Percentiles rank a stretch among this genome's conserved stretches.
These are phyloP conservation scores for Eimeria praecox DNA, from an alignment of 169 alveolate species.

Conservation along the genomic window DNA sequence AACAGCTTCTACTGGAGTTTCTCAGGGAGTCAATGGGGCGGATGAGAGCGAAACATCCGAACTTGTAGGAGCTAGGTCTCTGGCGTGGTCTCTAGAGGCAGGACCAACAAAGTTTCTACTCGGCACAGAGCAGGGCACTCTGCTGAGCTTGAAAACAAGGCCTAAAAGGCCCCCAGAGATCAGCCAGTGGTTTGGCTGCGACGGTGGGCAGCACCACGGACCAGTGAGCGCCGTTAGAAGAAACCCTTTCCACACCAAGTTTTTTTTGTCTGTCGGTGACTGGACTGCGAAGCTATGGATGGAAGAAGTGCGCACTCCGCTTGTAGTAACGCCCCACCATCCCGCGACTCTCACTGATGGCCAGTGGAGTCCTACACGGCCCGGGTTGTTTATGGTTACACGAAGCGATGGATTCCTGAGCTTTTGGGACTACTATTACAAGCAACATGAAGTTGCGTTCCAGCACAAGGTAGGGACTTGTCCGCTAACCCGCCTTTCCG, in stretches of 20 bases:
- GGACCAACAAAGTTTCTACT: constrained; percentile 94
- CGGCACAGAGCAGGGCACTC: constrained; percentile 96
- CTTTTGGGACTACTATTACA: constrained; percentile 95
- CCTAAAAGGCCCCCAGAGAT: constrained; percentile 90
- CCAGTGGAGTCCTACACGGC: constrained; percentile 96
- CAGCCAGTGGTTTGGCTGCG: constrained; percentile 76
- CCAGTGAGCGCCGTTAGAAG: constrained; percentile 92
- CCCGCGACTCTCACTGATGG: constrained; percentile 92
- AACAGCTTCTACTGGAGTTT: constrained; percentile 68
- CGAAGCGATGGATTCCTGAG: constrained; percentile 92
- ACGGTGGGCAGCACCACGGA: constrained; percentile 93
- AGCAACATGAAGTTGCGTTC: constrained; percentile 95
- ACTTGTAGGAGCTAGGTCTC: constrained; percentile 92
- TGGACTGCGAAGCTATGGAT: constrained; percentile 95
- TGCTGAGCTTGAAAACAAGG: constrained; percentile 93
- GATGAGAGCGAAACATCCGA: constrained; percentile 31
- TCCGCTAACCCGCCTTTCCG: constrained; percentile 60
- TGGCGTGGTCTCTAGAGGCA: constrained; percentile 95
- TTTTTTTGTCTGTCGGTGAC: constrained; percentile 96
- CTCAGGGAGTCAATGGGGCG: constrained; percentile 73
- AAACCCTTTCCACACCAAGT: constrained; percentile 94
- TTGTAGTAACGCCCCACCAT: constrained; percentile 94
- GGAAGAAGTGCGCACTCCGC: constrained; percentile 97
- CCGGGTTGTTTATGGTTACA: constrained; percentile 92
- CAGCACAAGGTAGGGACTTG: constrained; percentile 93